Evolutionary conservation across 768 basidiomycete species (phyloP).

Genomic region (Termitomyces sp.): DNA sequence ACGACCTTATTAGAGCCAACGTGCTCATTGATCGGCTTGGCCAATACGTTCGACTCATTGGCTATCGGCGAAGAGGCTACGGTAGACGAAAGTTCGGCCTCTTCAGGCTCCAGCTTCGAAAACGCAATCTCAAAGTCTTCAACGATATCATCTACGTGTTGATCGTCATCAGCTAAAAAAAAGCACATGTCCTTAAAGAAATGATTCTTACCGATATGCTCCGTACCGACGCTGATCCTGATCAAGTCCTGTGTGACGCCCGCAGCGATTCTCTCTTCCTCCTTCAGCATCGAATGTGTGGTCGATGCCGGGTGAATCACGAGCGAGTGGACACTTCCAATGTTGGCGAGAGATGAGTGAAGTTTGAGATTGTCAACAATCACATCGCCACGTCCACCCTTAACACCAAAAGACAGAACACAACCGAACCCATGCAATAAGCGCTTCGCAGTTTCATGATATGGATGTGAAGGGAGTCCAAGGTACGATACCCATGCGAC

Average conservation of each 20-base stretch:
- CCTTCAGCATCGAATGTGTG: slow-evolving; percentile 49
- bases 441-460: slow-evolving; percentile 41
- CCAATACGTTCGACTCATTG: not conserved
- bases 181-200: not conserved
- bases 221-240: slow-evolving; percentile 30
- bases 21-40: not conserved
- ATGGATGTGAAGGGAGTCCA: slow-evolving; percentile 46
- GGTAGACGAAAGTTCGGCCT: not conserved
- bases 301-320: slow-evolving; percentile 56
- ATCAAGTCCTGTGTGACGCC: slow-evolving; percentile 57
- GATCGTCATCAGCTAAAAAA: not conserved
- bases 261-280: slow-evolving; percentile 38
- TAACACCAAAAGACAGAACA: slow-evolving; percentile 59
- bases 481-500: slow-evolving; percentile 63
- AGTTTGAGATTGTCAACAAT: slow-evolving; percentile 34
- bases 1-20: not conserved
- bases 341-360: slow-evolving; percentile 28
- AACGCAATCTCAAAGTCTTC: slow-evolving; percentile 12
- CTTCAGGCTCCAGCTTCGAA: not conserved
- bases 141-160: slow-evolving; percentile 7
- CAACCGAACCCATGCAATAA: slow-evolving; percentile 48
- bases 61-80: not conserved
- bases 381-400: slow-evolving; percentile 28
- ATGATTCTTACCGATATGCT: slow-evolving; percentile 4
- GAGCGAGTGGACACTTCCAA: slow-evolving; percentile 26